Evolutionary conservation across 1,284 basidiomycete genomes (phyloP).

Genomic region (Puccinia coronata): DNA sequence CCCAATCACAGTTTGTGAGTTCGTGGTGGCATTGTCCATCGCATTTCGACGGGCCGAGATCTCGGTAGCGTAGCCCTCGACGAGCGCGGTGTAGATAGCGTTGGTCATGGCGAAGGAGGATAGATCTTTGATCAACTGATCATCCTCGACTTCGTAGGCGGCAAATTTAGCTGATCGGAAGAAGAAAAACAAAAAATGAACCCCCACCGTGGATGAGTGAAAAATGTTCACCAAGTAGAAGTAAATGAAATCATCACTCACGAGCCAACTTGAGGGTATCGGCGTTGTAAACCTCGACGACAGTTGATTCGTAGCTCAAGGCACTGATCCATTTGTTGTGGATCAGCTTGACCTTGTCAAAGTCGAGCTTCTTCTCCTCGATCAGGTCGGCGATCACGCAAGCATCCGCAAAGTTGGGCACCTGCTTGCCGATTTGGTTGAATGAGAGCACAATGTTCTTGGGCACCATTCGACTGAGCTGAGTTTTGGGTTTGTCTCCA

Average conservation of each 20-base stretch:
- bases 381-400: constrained; percentile 91
- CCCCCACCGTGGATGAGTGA: neutral
- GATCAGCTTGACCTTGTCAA: constrained; percentile 68
- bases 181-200: constrained; percentile 6
- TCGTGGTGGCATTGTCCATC: constrained; percentile 96
- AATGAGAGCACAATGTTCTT: constrained; percentile 80
- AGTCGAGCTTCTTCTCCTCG: constrained; percentile 78
- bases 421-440: constrained; percentile 95
- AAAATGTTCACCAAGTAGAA: neutral
- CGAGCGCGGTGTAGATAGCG: constrained; percentile 89
- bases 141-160: constrained; percentile 89
- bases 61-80: constrained; percentile 95
- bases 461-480: constrained; percentile 71
- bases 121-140: constrained; percentile 79
- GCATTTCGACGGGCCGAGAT: constrained; percentile 76
- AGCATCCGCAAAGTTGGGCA: constrained; percentile 96
- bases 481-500: constrained; percentile 96
- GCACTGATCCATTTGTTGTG: constrained; percentile 18
- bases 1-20: constrained; percentile 46
- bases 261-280: constrained; percentile 70
- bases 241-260: constrained; percentile 19
- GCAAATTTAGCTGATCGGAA: constrained; percentile 51
- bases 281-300: constrained; percentile 65
- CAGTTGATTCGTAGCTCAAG: constrained; percentile 53
- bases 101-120: constrained; percentile 96